A percentile compares a stretch with the other conserved stretches of the same genome.
phyloP scores from a whole-genome alignment of 2,329 filamentous ascomycete genomes.

The Neonectria punicea region DNA sequence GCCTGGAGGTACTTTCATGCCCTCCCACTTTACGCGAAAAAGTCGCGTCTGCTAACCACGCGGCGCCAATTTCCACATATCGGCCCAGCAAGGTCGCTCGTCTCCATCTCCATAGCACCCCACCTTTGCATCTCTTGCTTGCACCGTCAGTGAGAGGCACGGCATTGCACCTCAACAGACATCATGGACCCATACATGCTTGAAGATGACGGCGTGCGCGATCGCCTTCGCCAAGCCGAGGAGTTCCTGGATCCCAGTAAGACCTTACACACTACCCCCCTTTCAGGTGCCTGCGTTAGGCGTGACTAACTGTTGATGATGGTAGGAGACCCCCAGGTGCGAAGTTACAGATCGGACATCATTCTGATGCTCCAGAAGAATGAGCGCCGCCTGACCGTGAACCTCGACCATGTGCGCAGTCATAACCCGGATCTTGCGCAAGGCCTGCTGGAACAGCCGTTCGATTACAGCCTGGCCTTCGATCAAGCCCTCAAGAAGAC shows the following conservation, averaged over 20 bases:
- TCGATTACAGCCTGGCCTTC: constrained; percentile 89
- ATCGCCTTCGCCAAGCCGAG: constrained; percentile 86
- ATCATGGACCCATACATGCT: constrained; percentile 79
- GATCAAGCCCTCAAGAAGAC: constrained; percentile 91
- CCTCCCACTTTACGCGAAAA: constrained; percentile 43
- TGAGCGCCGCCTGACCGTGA: constrained; percentile 73
- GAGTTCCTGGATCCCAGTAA: constrained; percentile 95
- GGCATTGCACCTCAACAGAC: constrained; percentile 28
- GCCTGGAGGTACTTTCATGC: not conserved
- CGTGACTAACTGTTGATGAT: constrained; percentile 22
- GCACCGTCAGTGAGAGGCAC: constrained; percentile 17
- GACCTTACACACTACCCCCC: constrained; percentile 41
- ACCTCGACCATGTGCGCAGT: constrained; percentile 89
- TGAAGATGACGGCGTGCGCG: constrained; percentile 83
- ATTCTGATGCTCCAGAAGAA: constrained; percentile 78
- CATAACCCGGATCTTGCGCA: constrained; percentile 86
- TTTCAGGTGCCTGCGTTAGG: constrained; percentile 2
- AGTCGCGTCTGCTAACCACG: constrained; percentile 35
- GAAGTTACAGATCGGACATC: constrained; percentile 91
- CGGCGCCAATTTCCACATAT: constrained; percentile 30
- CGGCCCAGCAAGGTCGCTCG: constrained; percentile 33
- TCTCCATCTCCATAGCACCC: constrained; percentile 31
- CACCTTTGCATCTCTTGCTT: constrained; percentile 19
- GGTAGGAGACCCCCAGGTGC: constrained; percentile 61
- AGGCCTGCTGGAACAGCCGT: constrained; percentile 83